Evolutionary conservation across 1,139 yeast genomes (phyloP), one percentile per base, ranked within the genome.

Genomic region (Zygosaccharomyces pseudobailii): DNA sequence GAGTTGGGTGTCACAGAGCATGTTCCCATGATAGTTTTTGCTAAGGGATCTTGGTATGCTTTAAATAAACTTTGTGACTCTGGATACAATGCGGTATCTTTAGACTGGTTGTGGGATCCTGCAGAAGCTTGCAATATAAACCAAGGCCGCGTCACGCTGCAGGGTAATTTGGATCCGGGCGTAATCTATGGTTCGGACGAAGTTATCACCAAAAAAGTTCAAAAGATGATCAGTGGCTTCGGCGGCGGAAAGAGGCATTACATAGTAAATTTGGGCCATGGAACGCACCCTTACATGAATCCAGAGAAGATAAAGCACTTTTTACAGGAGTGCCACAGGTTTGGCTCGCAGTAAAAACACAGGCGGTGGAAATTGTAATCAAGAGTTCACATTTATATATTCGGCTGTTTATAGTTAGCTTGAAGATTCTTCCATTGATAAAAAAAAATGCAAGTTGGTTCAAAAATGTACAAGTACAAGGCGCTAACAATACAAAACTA

Each of bases 1-100:
- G 92, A 87, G 67, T 71, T 87, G 50, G 95, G 92, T 2, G 68
- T 86, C 46, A 66, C 62, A 6, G 94, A 87, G 55, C 71, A 77
- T 36, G 82, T 94, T 37, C 98, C 98, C 36, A 71, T 92, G 63
- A 87, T 96, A 0, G 83, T 89, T 4, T 92, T 92, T 63, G 92
- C 97, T 31, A 92, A 90, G 71, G 96, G 96, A 43, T 95, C 98
- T 0, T 92, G 97, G 97, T 92, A 89, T 62, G 97, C 97, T 4
- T 73, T 92, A 49, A 94, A 92, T 59, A 85, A 83, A 48, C 74
- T 92, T 54, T 86, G 96, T 63, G 81, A 80, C 37, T 71, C 87
- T n/a, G 95, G 94, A 6, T 94, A 88, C 69, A 83, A 90, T 62
- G 79, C 81, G 23, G 89, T 92, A 19, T 89, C 97, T 2, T 76